phyloP scores from a whole-genome alignment of 106 monocot genomes.

The Apostasia ramifera region DNA sequence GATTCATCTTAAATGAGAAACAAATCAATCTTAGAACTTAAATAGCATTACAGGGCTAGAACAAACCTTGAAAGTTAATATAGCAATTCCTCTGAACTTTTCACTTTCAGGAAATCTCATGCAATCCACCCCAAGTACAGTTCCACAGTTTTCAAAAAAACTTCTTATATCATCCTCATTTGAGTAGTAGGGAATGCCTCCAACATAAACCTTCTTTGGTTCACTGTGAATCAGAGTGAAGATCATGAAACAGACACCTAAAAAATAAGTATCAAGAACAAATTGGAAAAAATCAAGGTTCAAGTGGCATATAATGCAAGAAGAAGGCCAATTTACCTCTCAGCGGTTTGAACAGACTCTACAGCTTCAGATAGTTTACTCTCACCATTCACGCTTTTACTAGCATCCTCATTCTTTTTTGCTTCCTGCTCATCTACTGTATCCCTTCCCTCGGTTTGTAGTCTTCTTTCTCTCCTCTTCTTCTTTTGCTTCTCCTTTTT shows the following conservation, averaged over 20 bases:
- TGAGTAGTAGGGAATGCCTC: conserved; percentile 98
- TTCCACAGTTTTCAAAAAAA: conserved; percentile 87
- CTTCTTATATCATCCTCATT: conserved; percentile 92
- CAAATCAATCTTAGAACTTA: not conserved
- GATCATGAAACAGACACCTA: not conserved
- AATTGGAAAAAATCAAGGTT: not conserved
- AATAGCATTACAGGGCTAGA: not conserved
- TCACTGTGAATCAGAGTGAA: conserved; percentile 39
- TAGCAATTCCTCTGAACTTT: conserved; percentile 93
- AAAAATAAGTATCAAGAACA: not conserved
- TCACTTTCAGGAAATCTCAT: conserved; percentile 96
- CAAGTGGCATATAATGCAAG: not conserved
- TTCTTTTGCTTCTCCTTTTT: conserved; percentile 14
- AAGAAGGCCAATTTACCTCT: conserved; percentile 18
- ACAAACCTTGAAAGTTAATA: conserved; percentile 87
- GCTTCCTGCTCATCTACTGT: conserved; percentile 4
- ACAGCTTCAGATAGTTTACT: not conserved
- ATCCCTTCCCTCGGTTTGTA: conserved; percentile 13
- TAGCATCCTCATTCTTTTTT: conserved; percentile 8
- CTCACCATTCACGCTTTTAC: not conserved
- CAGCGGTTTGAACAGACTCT: conserved; percentile 4
- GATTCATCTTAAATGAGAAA: not conserved
- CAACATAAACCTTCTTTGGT: conserved; percentile 79
- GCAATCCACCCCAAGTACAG: conserved; percentile 77
- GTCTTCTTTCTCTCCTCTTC: conserved; percentile 10